Conservation (phyloP, 805 yeast species). For the Saccharomycopsis babjevae region DNA sequence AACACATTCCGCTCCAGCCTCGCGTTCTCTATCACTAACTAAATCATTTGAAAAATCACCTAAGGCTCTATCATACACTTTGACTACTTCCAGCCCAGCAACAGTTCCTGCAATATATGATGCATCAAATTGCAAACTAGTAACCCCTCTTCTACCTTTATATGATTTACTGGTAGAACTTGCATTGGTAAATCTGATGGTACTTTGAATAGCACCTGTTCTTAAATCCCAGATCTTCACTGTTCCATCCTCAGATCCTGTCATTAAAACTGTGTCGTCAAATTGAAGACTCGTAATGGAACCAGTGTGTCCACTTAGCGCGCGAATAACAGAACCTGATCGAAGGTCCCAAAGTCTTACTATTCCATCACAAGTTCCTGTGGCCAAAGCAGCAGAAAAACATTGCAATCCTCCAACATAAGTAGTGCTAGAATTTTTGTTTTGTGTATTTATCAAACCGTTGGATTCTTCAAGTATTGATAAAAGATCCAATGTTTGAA, state of each 20-base stretch:
- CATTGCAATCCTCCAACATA: conserved; percentile 62
- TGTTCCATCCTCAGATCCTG: conserved; percentile 55
- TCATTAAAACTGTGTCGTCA: conserved; percentile 51
- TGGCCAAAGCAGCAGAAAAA: conserved; percentile 66
- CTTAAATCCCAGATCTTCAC: conserved; percentile 67
- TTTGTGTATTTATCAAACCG: conserved; percentile 19
- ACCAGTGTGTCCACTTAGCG: conserved; percentile 58
- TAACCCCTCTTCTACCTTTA: conserved; percentile 20
- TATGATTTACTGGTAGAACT: conserved; percentile 12
- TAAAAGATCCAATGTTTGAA: conserved; percentile 60
- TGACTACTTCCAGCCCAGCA: conserved; percentile 37
- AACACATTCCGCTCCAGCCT: conserved; percentile 26
- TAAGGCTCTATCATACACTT: conserved; percentile 47
- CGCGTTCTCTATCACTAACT: conserved; percentile 26
- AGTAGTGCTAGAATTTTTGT: conserved; percentile 23
- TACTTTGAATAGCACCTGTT: conserved; percentile 51
- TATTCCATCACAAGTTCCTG: conserved; percentile 68
- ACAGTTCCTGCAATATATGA: conserved; percentile 44
- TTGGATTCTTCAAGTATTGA: conserved; percentile 32
- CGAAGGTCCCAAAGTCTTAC: conserved; percentile 72
- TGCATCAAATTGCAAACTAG: conserved; percentile 49
- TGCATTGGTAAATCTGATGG: conserved; percentile 50
- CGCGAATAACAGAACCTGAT: conserved; percentile 53
- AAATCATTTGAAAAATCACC: conserved; percentile 47
- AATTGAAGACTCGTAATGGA: conserved; percentile 60